A percentile compares a stretch with the other conserved stretches of the same genome.
Evolutionary conservation across 192 early-diverging fungal genomes (phyloP).

Genomic region (Coemansia sp.): DNA sequence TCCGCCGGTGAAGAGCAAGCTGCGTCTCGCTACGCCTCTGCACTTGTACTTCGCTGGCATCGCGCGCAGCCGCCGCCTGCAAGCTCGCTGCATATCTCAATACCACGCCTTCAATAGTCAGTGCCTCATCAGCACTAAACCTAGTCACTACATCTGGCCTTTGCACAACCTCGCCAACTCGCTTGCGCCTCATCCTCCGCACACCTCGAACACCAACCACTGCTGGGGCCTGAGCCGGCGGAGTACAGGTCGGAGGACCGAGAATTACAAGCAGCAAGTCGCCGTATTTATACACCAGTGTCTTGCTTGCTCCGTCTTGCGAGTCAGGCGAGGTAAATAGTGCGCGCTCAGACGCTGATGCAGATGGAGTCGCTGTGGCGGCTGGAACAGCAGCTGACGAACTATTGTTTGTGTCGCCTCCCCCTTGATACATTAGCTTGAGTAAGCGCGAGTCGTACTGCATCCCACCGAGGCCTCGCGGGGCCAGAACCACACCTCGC

Average conservation of each 20-base stretch:
- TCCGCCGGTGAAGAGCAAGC: slow-evolving; percentile 20
- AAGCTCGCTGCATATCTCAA: slow-evolving; percentile 49
- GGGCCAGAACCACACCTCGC: slow-evolving; percentile 50
- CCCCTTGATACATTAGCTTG: slow-evolving; percentile 15
- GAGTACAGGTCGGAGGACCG: background rate
- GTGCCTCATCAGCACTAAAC: slow-evolving; percentile 21
- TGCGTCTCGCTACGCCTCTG: slow-evolving; percentile 18
- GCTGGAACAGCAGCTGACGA: background rate
- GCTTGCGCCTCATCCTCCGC: background rate
- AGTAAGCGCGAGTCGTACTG: slow-evolving; percentile 44
- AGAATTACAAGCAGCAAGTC: slow-evolving; percentile 35
- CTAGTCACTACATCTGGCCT: background rate
- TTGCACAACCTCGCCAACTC: background rate
- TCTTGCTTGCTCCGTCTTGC: slow-evolving; percentile 19
- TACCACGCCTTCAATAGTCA: slow-evolving; percentile 21
- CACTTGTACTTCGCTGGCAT: slow-evolving; percentile 16
- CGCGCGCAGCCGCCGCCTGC: slow-evolving; percentile 34
- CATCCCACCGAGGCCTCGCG: slow-evolving; percentile 42
- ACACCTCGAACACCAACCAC: background rate
- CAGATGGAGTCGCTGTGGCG: background rate
- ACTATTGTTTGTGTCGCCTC: slow-evolving; percentile 3
- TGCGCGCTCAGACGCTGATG: slow-evolving; percentile 1
- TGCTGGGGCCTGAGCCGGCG: background rate
- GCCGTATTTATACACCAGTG: slow-evolving; percentile 50
- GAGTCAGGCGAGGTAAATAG: slow-evolving; percentile 1